A percentile compares a stretch with the other conserved stretches of the same genome.
Conservation (phyloP, 2,329 filamentous ascomycete species). For the Fusarium sublunatum region DNA sequence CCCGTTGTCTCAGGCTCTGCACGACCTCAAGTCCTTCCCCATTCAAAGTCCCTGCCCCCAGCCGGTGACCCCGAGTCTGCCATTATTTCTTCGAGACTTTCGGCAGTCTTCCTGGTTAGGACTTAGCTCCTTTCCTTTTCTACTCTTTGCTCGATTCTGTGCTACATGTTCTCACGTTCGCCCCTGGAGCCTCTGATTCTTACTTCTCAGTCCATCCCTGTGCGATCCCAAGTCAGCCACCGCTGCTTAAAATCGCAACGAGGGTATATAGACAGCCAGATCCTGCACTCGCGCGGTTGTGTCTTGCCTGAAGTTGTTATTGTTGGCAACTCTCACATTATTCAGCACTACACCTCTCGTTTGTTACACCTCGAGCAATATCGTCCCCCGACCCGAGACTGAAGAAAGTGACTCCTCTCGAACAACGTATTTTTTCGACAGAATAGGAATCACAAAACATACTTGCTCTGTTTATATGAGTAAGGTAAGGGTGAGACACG, state of each 20-base stretch:
- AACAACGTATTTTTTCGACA: slow-evolving; percentile 22
- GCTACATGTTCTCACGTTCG: slow-evolving; percentile 40
- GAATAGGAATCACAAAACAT: slow-evolving; percentile 5
- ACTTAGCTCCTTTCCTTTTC: slow-evolving; percentile 32
- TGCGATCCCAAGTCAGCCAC: slow-evolving; percentile 48
- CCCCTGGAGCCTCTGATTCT: slow-evolving; percentile 40
- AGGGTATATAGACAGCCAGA: slow-evolving; percentile 55
- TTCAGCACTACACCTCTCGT: slow-evolving; percentile 33
- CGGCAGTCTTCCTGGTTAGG: slow-evolving; percentile 41
- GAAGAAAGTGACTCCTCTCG: slow-evolving; percentile 20
- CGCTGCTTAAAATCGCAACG: slow-evolving; percentile 43
- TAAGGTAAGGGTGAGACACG: slow-evolving; percentile 40
- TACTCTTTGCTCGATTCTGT: slow-evolving; percentile 38
- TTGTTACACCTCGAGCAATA: slow-evolving; percentile 43
- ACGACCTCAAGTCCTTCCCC: slow-evolving; percentile 50
- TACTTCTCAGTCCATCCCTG: slow-evolving; percentile 42
- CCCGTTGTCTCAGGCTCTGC: slow-evolving; percentile 59
- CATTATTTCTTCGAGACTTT: slow-evolving; percentile 41
- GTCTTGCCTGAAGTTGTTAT: slow-evolving; percentile 42
- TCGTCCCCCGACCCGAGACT: slow-evolving; percentile 32
- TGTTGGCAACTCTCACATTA: slow-evolving; percentile 37
- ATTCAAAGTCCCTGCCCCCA: slow-evolving; percentile 45
- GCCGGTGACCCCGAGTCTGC: slow-evolving; percentile 46
- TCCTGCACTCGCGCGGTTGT: slow-evolving; percentile 50
- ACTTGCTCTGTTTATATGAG: slow-evolving; percentile 5